Evolutionary conservation across 805 yeast species (phyloP).

Genomic region (Barnettozyma sp.): DNA sequence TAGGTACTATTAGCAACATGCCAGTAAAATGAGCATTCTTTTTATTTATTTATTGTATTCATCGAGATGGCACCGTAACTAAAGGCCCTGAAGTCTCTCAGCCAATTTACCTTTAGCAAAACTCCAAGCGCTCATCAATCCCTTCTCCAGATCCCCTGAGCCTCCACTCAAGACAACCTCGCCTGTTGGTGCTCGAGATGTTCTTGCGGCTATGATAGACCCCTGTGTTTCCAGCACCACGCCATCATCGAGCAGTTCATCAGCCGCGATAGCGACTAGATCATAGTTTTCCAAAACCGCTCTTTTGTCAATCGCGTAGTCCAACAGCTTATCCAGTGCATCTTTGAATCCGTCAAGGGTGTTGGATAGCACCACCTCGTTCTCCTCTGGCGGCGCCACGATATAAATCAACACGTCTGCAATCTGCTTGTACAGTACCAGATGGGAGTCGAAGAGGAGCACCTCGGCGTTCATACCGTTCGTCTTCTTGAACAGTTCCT

Average conservation of each 20-base stretch:
- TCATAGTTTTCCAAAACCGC: conserved; percentile 80
- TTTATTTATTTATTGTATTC: too few species aligned
- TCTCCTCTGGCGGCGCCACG: conserved; percentile 73
- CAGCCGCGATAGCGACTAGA: conserved; percentile 76
- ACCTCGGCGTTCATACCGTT: conserved; percentile 76
- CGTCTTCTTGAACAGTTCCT: conserved; percentile 64
- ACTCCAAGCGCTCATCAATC: conserved; percentile 76
- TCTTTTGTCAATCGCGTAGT: conserved; percentile 63
- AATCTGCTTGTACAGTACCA: conserved; percentile 81
- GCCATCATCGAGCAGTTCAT: conserved; percentile 92
- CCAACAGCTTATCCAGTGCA: conserved; percentile 70
- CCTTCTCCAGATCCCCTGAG: conserved; percentile 66
- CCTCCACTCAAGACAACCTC: conserved; percentile 54
- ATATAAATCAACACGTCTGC: conserved; percentile 69
- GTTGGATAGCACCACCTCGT: conserved; percentile 72
- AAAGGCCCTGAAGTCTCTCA: conserved; percentile 40
- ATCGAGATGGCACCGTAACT: too few species aligned
- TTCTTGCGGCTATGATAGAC: conserved; percentile 79
- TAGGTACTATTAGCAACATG: too few species aligned
- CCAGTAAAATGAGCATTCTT: too few species aligned
- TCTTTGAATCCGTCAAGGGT: conserved; percentile 74
- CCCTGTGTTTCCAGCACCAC: conserved; percentile 87
- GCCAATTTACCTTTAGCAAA: conserved; percentile 73
- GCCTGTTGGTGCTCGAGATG: conserved; percentile 75
- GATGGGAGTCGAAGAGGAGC: conserved; percentile 66